Conservation (phyloP, 2,329 filamentous ascomycete genomes). For the Claviceps arundinis region DNA sequence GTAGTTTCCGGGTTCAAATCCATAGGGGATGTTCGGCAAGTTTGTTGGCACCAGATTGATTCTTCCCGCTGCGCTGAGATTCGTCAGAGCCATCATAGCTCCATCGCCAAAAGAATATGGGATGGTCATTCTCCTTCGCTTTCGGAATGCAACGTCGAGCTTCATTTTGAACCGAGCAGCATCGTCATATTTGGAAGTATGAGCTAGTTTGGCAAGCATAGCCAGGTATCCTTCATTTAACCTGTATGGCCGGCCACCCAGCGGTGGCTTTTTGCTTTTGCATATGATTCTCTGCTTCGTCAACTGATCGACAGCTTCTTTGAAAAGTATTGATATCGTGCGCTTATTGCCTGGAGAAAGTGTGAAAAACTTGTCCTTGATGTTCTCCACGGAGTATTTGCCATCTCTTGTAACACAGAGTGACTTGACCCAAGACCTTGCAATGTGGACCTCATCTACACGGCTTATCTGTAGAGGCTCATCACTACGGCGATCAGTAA, state of each 20-base stretch:
- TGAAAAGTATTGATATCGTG: constrained; percentile 30
- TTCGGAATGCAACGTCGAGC: constrained; percentile 43
- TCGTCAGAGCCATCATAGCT: constrained; percentile 51
- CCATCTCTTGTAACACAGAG: constrained; percentile 40
- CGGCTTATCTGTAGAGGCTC: constrained; percentile 5
- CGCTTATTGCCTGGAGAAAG: constrained; percentile 28
- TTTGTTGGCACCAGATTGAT: constrained; percentile 40
- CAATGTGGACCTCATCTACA: constrained; percentile 25
- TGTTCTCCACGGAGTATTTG: constrained; percentile 33
- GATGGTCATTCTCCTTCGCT: constrained; percentile 28
- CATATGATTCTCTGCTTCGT: constrained; percentile 41
- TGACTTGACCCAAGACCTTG: constrained; percentile 46
- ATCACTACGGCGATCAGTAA: constrained; percentile 7
- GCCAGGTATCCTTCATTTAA: constrained; percentile 46
- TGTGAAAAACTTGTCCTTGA: constrained; percentile 37
- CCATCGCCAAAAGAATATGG: constrained; percentile 49
- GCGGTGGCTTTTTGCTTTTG: constrained; percentile 43
- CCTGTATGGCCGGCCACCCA: constrained; percentile 48
- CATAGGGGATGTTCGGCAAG: constrained; percentile 51
- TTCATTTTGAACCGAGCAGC: constrained; percentile 46
- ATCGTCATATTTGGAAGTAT: constrained; percentile 40
- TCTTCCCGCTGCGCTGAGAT: constrained; percentile 46
- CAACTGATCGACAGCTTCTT: constrained; percentile 34
- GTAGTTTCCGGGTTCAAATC: constrained; percentile 59
- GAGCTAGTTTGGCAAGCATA: constrained; percentile 42